A percentile compares a stretch with the other conserved stretches of the same genome.
Evolutionary conservation across 2,329 filamentous ascomycete species (phyloP).

Genomic region (Pseudogymnoascus verrucosus): DNA sequence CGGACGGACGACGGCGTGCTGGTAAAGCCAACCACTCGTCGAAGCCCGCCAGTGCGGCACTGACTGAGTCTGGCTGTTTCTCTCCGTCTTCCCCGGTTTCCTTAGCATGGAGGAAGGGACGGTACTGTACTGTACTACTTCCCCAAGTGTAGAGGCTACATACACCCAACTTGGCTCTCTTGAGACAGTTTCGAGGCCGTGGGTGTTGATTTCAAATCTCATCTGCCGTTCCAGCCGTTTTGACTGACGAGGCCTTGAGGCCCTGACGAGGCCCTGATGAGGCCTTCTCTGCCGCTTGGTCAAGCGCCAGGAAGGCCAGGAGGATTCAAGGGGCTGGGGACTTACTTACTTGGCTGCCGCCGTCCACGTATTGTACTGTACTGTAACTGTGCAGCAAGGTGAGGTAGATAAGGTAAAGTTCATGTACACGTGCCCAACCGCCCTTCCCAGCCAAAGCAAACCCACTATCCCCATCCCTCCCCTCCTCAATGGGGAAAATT

Average conservation of each 20-base stretch:
- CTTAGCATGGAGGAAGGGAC: background rate
- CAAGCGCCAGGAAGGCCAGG: background rate
- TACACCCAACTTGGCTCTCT: background rate
- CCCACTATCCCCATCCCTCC: background rate
- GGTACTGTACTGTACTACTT: background rate
- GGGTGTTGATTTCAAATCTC: background rate
- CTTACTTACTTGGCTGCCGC: background rate
- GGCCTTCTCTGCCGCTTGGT: background rate
- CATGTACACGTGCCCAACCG: conserved; percentile 6
- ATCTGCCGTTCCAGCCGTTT: background rate
- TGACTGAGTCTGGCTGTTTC: background rate
- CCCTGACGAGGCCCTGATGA: no score
- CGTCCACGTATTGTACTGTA: no score
- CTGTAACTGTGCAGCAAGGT: background rate
- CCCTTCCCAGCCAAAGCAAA: background rate
- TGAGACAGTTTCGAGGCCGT: background rate
- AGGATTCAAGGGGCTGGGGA: background rate
- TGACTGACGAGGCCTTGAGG: background rate
- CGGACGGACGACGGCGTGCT: background rate
- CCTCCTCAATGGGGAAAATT: background rate
- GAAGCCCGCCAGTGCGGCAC: background rate
- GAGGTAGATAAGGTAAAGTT: background rate
- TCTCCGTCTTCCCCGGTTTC: background rate
- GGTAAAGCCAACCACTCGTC: background rate
- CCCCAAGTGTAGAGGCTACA: background rate